phyloP scores from a whole-genome alignment of 495 filamentous ascomycete genomes.

The Acidiella bohemica region DNA sequence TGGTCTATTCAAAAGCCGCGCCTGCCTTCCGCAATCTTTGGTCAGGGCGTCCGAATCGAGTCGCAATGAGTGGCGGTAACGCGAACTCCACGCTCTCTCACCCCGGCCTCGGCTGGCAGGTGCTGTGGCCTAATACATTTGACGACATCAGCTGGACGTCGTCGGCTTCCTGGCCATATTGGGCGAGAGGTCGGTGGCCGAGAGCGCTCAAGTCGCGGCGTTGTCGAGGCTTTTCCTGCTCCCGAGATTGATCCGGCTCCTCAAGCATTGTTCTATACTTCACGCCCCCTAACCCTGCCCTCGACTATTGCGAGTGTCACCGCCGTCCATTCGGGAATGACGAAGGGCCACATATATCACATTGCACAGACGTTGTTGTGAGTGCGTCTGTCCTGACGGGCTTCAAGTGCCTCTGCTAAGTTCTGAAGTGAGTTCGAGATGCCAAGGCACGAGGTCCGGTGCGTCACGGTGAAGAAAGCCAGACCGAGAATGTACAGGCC shows the following conservation, averaged over 20 bases:
- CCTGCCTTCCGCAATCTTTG: too few species aligned
- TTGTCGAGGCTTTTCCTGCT: conserved; percentile 29
- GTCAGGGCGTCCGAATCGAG: too few species aligned
- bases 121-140: conserved; percentile 14
- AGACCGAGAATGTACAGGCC: too few species aligned
- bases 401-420: background rate
- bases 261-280: conserved; percentile 27
- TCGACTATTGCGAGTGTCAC: conserved; percentile 22
- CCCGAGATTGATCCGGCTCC: conserved; percentile 31
- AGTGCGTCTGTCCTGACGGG: conserved; percentile 6
- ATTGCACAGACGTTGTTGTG: conserved; percentile 30
- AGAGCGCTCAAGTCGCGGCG: conserved; percentile 30
- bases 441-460: conserved; percentile 24
- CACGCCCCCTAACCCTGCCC: conserved; percentile 22
- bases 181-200: conserved; percentile 30
- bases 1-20: too few species aligned
- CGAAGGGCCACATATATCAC: conserved; percentile 25
- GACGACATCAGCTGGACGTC: conserved; percentile 29
- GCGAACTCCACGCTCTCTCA: conserved; percentile 10
- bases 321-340: conserved; percentile 26
- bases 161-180: conserved; percentile 33
- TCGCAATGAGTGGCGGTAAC: conserved; percentile 10
- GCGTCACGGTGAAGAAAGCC: conserved; percentile 33
- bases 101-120: conserved; percentile 10
- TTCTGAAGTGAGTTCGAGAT: background rate